Conservation (phyloP, 371 early-diverging fungal species). For the Mucor lusitanicus region DNA sequence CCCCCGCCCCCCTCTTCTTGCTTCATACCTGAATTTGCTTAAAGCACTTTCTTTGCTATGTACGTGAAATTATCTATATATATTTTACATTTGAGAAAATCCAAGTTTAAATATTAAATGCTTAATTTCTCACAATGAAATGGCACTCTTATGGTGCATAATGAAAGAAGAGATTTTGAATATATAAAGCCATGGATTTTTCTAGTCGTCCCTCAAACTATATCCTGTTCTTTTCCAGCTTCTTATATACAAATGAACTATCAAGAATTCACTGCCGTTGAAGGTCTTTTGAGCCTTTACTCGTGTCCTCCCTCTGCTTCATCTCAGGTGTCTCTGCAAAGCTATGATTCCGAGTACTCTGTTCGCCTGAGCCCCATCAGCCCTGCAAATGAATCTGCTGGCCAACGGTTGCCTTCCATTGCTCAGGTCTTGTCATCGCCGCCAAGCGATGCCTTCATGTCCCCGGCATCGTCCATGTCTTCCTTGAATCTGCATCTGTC, state of each 20-base stretch:
- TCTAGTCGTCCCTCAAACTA: background rate
- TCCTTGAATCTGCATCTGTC: background rate
- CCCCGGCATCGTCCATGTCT: background rate
- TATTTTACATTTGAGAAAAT: background rate
- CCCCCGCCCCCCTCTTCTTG: background rate
- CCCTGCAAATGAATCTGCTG: background rate
- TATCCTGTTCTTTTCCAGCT: background rate
- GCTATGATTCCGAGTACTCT: background rate
- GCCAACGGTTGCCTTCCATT: background rate
- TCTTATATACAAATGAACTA: background rate
- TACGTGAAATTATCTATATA: no score
- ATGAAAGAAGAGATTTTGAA: background rate
- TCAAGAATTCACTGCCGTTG: background rate
- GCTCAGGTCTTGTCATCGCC: background rate
- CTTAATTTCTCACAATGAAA: background rate
- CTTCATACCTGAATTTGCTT: background rate
- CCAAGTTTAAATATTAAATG: background rate
- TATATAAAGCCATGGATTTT: background rate
- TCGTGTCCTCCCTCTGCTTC: background rate
- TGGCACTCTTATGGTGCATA: background rate
- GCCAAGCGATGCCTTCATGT: background rate
- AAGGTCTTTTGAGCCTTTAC: background rate
- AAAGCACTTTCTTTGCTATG: background rate
- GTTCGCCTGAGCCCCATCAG: background rate
- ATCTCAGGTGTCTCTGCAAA: background rate